phyloP scores from a whole-genome alignment of 2,329 filamentous ascomycete genomes.

The Sphaerulina musiva region DNA sequence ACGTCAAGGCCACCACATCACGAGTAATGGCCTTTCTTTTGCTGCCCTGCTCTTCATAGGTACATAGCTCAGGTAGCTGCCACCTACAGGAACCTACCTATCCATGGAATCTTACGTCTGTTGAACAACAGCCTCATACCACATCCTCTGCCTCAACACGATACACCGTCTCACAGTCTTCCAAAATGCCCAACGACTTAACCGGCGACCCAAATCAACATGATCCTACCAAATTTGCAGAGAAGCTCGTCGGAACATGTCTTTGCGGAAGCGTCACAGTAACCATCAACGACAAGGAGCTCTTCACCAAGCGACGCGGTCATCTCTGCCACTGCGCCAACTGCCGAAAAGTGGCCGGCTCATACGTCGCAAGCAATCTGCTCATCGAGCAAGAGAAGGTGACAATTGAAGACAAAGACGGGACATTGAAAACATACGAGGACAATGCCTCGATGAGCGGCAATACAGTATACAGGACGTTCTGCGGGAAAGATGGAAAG shows the following conservation, averaged over 20 bases:
- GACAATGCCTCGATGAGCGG: slow-evolving; percentile 45
- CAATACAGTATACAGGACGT: slow-evolving; percentile 40
- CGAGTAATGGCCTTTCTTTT: slow-evolving; percentile 8
- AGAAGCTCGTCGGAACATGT: slow-evolving; percentile 38
- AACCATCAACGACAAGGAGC: slow-evolving; percentile 43
- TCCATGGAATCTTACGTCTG: background rate
- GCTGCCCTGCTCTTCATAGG: background rate
- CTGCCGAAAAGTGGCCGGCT: slow-evolving; percentile 46
- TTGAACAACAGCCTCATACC: background rate
- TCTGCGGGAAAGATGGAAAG: slow-evolving; percentile 43
- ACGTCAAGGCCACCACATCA: slow-evolving; percentile 12
- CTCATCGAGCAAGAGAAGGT: slow-evolving; percentile 43
- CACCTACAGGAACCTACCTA: background rate
- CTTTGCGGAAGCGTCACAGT: slow-evolving; percentile 46
- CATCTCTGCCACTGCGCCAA: slow-evolving; percentile 49
- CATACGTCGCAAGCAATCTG: slow-evolving; percentile 38
- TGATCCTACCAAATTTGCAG: slow-evolving; percentile 30
- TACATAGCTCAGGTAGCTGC: background rate
- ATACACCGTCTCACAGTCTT: background rate
- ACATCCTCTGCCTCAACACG: background rate
- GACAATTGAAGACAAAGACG: slow-evolving; percentile 40
- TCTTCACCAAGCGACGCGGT: slow-evolving; percentile 42
- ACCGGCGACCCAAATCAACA: slow-evolving; percentile 40
- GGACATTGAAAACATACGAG: slow-evolving; percentile 41
- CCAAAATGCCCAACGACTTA: slow-evolving; percentile 29